These are phyloP conservation scores for Hanseniaspora gamundiae DNA, from an alignment of 1,139 yeast species.

Conservation along the genomic window DNA sequence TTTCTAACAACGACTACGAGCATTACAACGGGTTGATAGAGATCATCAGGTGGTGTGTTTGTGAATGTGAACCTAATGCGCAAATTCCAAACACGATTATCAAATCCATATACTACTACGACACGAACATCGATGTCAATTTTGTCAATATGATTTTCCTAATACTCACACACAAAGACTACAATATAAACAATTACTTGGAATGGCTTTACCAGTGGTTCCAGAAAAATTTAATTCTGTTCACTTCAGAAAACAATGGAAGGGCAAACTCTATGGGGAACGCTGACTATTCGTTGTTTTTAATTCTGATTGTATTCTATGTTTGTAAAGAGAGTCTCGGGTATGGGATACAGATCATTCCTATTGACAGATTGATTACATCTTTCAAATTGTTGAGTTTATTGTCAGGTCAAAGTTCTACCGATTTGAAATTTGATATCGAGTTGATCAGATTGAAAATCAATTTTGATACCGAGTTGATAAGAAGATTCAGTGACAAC, in stretches of 20 bases:
- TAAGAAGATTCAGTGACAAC: background rate
- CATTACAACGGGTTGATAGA: background rate
- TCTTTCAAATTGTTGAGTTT: background rate
- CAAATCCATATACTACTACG: background rate
- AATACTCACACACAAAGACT: background rate
- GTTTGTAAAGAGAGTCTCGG: conserved; percentile 1
- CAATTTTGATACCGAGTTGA: background rate
- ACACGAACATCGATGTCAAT: background rate
- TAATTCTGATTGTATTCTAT: background rate
- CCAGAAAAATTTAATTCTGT: background rate
- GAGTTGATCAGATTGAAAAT: background rate
- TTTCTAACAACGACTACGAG: background rate
- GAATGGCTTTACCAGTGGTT: conserved; percentile 1
- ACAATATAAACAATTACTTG: background rate
- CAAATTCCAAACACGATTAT: background rate
- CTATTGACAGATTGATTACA: background rate
- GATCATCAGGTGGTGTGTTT: background rate
- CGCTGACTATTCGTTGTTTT: background rate
- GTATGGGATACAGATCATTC: background rate
- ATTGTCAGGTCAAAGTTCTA: background rate
- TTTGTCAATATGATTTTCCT: background rate
- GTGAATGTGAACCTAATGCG: background rate
- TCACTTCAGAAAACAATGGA: background rate
- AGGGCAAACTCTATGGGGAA: background rate
- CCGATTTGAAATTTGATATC: background rate